Base-by-base conservation (phyloP, 1,284 basidiomycete species). In the Boletus holoroseus region DNA sequence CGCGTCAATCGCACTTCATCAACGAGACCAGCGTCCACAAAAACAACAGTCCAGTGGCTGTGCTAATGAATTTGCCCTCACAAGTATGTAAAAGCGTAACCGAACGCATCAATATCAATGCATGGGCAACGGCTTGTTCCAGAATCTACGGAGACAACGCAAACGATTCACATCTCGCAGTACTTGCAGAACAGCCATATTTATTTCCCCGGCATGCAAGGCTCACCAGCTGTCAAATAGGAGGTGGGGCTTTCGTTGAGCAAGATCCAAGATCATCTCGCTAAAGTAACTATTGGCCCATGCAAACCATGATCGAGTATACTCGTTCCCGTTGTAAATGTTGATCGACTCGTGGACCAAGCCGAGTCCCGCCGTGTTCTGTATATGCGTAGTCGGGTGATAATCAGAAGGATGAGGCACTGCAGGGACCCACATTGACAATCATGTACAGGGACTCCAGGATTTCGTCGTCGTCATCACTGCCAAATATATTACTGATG, bases 211-310 rank as follows among this genome's bases (percentile, higher is more conserved):
- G 77, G 76, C 15, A 59, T 72, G 58, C 86, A 87, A 44, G 76
- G 75, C 60, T 73, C 70, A 55, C 71, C 71, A 68, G 26, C 65
- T 64, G 39, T 75, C 76, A 62, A 89, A 76, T 46, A 89, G 79
- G 40, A 89, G 71, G 44, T 75, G 70, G 2, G 86, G 87, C 64
- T 88, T 88, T 47, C 87, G 74, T 58, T 79, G 70, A 32, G 87
- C 86, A 34, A 89, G 71, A 60, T 89, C 86, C 47, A 89, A 68
- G 27, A 89, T 68, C 86, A 89, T 88, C 70, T 87, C 84, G 34
- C 85, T 79, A 59, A 86, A 88, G 64, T 85, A 88, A 62, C 83
- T 85, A 63, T 88, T 88, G 12, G 82, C 85, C 86, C 86, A 89
- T 13, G 86, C 87, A 66, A 89, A 89, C 86, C 86, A 89, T 13